Evolutionary conservation across 1,284 basidiomycete genomes (phyloP).

Genomic region (Chalciporus sp.): DNA sequence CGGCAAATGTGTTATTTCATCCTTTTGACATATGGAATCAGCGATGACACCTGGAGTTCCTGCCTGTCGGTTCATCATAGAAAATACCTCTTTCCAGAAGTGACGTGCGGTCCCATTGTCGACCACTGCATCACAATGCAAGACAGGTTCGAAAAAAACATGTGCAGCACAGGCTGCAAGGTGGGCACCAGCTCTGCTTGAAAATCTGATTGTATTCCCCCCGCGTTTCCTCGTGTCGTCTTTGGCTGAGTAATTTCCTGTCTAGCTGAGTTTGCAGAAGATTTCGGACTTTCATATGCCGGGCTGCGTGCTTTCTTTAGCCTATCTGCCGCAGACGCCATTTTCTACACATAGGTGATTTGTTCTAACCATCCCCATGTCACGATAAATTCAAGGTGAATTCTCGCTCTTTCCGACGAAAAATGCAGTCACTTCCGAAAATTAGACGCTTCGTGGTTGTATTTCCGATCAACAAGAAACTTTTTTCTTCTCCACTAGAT

Average conservation of each 20-base stretch:
- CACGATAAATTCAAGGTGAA: conserved; percentile 20
- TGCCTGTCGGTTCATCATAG: conserved; percentile 29
- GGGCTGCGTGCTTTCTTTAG: conserved; percentile 24
- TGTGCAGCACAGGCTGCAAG: conserved; percentile 6
- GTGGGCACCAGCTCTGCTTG: conserved; percentile 7
- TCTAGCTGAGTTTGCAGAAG: conserved; percentile 35
- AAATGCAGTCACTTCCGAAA: conserved; percentile 15
- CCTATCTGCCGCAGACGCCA: conserved; percentile 27
- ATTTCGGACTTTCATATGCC: conserved; percentile 38
- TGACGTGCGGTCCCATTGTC: conserved; percentile 24
- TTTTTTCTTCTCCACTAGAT: conserved; percentile 21
- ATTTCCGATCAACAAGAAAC: conserved; percentile 23
- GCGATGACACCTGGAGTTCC: conserved; percentile 22
- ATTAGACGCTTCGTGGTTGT: conserved; percentile 15
- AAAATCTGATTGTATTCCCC: conserved; percentile 11
- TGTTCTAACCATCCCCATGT: conserved; percentile 27
- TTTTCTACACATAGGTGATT: conserved; percentile 17
- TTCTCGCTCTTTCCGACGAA: conserved; percentile 8
- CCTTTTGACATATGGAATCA: conserved; percentile 30
- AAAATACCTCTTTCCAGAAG: conserved; percentile 22
- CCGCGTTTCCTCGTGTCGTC: conserved; percentile 11
- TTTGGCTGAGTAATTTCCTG: conserved; percentile 18
- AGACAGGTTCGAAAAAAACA: conserved; percentile 13
- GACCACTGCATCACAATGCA: conserved; percentile 9
- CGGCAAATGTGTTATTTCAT: conserved; percentile 29